These are phyloP conservation scores for Mortierella sp. DNA, from an alignment of 371 early-diverging fungal species.

Conservation along the genomic window DNA sequence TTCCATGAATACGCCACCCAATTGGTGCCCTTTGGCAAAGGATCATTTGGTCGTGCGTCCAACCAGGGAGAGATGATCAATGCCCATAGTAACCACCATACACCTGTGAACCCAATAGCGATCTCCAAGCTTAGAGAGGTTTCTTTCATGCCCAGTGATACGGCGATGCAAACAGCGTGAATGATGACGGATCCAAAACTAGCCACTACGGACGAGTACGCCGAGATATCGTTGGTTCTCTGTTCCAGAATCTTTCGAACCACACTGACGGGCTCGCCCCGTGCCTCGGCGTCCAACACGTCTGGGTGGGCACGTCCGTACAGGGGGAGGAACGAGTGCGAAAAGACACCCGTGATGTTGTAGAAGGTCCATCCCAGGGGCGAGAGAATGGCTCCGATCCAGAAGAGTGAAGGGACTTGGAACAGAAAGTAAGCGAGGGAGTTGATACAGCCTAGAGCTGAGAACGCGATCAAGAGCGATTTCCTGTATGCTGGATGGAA, in stretches of 20 bases:
- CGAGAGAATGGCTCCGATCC: slow-evolving; percentile 35
- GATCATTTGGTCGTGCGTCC: slow-evolving; percentile 64
- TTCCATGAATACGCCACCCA: slow-evolving; percentile 58
- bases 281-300: slow-evolving; percentile 40
- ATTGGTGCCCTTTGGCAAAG: slow-evolving; percentile 63
- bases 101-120: slow-evolving; percentile 59
- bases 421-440: slow-evolving; percentile 22
- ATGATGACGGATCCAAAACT: slow-evolving; percentile 56
- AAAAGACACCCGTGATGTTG: slow-evolving; percentile 59
- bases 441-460: slow-evolving; percentile 31
- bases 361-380: slow-evolving; percentile 35
- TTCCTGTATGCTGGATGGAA: slow-evolving; percentile 44
- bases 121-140: slow-evolving; percentile 43
- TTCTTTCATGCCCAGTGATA: slow-evolving; percentile 52
- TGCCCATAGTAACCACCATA: slow-evolving; percentile 61
- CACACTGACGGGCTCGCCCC: slow-evolving; percentile 15
- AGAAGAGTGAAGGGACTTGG: slow-evolving; percentile 21
- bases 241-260: slow-evolving; percentile 44
- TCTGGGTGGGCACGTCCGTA: slow-evolving; percentile 62
- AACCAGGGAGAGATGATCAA: slow-evolving; percentile 52
- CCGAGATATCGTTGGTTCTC: slow-evolving; percentile 58
- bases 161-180: slow-evolving; percentile 55
- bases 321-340: slow-evolving; percentile 66
- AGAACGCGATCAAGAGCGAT: slow-evolving; percentile 28
- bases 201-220: slow-evolving; percentile 53